Evolutionary conservation across 495 filamentous ascomycete species (phyloP).

Genomic region (Penicillium paxilli): DNA sequence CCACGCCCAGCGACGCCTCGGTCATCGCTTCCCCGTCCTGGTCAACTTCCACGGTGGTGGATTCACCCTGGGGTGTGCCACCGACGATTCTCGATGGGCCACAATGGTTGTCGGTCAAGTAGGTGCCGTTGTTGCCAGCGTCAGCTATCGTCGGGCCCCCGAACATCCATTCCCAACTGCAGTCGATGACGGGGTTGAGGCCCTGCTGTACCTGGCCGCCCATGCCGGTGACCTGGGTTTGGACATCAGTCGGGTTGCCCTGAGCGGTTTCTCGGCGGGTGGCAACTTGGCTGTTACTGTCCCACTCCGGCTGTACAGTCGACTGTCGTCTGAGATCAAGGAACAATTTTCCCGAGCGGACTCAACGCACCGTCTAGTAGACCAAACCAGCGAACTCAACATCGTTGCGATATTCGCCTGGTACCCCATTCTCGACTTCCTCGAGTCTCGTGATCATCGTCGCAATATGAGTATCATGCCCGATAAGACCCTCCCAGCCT

Average conservation of each 20-base stretch:
- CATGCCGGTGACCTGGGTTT: constrained; percentile 57
- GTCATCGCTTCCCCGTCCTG: constrained; percentile 55
- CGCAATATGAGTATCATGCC: constrained; percentile 63
- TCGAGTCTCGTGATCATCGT: constrained; percentile 70
- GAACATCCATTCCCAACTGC: constrained; percentile 76
- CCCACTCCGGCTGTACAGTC: constrained; percentile 60
- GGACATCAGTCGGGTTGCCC: constrained; percentile 62
- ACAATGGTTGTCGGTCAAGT: constrained; percentile 53
- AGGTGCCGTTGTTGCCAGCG: constrained; percentile 64
- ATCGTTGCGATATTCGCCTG: constrained; percentile 66
- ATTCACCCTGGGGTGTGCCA: constrained; percentile 69
- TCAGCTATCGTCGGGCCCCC: constrained; percentile 77
- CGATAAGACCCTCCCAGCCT: constrained; percentile 68
- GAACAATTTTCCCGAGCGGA: constrained; percentile 32
- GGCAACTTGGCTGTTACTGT: constrained; percentile 85
- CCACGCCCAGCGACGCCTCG: constrained; percentile 31
- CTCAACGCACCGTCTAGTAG: constrained; percentile 40
- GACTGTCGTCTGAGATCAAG: constrained; percentile 24
- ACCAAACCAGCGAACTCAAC: constrained; percentile 37
- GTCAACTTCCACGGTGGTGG: constrained; percentile 80
- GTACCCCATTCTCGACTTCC: constrained; percentile 87
- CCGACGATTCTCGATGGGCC: constrained; percentile 73
- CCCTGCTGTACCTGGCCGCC: constrained; percentile 62
- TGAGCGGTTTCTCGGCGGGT: constrained; percentile 86
- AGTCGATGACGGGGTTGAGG: constrained; percentile 74